Conservation (phyloP, 306 rosid species). For the Rosa lucieae region DNA sequence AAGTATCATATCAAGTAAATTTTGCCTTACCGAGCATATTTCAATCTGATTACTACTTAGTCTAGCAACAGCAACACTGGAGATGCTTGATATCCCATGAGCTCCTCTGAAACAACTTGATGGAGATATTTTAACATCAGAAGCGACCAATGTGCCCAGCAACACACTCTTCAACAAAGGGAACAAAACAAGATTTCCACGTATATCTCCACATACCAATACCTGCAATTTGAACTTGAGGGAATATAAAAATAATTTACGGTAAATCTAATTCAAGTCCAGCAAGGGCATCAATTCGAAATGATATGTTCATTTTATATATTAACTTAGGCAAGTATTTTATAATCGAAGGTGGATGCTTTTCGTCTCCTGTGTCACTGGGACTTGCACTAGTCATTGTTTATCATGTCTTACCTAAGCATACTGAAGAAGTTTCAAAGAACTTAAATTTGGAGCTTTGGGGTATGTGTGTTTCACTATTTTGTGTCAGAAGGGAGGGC, state of each 20-base stretch:
- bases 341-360: background rate
- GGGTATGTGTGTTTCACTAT: background rate
- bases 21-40: slow-evolving; percentile 63
- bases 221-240: slow-evolving; percentile 48
- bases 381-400: background rate
- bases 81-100: slow-evolving; percentile 91
- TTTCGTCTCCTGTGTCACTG: background rate
- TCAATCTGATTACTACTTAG: slow-evolving; percentile 51
- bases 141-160: slow-evolving; percentile 31
- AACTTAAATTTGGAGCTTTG: background rate
- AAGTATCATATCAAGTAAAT: slow-evolving; percentile 3
- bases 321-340: background rate
- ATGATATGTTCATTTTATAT: background rate
- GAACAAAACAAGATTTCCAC: slow-evolving; percentile 83
- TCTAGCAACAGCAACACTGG: slow-evolving; percentile 57
- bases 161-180: slow-evolving; percentile 56
- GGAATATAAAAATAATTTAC: background rate
- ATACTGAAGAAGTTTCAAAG: background rate
- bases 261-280: background rate
- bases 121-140: slow-evolving; percentile 52
- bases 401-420: background rate
- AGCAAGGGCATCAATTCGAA: background rate
- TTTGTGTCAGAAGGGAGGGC: background rate
- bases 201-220: slow-evolving; percentile 88
- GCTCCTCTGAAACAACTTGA: slow-evolving; percentile 76